Conservation (phyloP, 2,329 filamentous ascomycete genomes). For the Dactylellina cionopaga region DNA sequence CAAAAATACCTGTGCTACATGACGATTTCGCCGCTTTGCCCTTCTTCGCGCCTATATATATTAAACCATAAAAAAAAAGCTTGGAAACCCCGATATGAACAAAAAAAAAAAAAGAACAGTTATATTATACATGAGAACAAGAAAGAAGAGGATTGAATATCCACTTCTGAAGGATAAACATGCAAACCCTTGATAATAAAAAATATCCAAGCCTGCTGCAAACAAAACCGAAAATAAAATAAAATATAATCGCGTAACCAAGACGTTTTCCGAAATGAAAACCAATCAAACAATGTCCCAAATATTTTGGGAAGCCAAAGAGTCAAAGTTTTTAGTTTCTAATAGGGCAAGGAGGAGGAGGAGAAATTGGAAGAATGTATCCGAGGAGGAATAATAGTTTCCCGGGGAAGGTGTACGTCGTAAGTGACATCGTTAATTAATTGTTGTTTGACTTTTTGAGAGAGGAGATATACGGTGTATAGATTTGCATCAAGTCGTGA, state of each 20-base stretch:
- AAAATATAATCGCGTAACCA: not conserved
- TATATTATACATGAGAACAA: slow-evolving; percentile 17
- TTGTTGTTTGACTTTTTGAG: slow-evolving; percentile 13
- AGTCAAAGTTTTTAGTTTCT: too few relatives aligned
- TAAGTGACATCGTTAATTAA: slow-evolving; percentile 18
- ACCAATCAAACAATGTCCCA: not conserved
- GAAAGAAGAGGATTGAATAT: not conserved
- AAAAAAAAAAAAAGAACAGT: slow-evolving; percentile 4
- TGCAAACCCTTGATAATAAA: not conserved
- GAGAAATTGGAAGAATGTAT: not conserved
- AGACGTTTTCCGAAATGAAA: not conserved
- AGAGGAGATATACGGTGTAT: slow-evolving; percentile 44
- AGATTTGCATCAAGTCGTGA: slow-evolving; percentile 39
- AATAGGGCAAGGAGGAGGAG: not conserved
- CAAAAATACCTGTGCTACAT: too few relatives aligned
- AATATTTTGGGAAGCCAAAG: not conserved
- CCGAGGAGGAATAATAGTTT: not conserved
- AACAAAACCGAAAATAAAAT: not conserved
- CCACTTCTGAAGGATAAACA: not conserved
- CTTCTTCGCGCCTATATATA: slow-evolving; percentile 16
- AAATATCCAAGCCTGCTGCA: not conserved
- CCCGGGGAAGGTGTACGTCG: not conserved
- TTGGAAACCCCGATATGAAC: not conserved
- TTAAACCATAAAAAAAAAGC: slow-evolving; percentile 2
- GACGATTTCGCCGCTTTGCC: slow-evolving; percentile 12